Percentiles rank a stretch among this genome's conserved stretches.
Evolutionary conservation across 2,329 filamentous ascomycete genomes (phyloP).

Genomic region (Alternaria sp.): DNA sequence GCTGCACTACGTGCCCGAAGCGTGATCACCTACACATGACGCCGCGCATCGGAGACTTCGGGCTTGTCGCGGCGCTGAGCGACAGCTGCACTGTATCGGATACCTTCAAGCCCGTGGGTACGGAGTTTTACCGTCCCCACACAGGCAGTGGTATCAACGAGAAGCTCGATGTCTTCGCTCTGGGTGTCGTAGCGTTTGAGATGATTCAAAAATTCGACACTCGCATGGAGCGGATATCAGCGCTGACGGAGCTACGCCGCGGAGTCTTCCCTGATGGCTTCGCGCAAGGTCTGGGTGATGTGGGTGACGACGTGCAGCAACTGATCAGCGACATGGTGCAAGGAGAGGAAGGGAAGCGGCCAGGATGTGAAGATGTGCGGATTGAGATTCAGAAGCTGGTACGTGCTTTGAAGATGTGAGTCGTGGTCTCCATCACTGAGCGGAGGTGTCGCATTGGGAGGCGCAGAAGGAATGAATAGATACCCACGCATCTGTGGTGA

Average conservation of each 20-base stretch:
- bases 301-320: constrained; percentile 27
- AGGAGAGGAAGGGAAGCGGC: constrained; percentile 35
- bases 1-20: constrained; percentile 54
- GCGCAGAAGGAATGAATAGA: neutral
- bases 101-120: constrained; percentile 59
- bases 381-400: constrained; percentile 28
- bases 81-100: constrained; percentile 31
- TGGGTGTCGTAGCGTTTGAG: constrained; percentile 69
- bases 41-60: constrained; percentile 72
- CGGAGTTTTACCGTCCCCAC: constrained; percentile 66
- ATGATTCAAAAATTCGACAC: constrained; percentile 60
- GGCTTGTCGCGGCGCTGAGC: constrained; percentile 65
- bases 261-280: constrained; percentile 42
- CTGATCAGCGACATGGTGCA: constrained; percentile 43
- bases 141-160: constrained; percentile 47
- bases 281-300: constrained; percentile 22
- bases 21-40: constrained; percentile 54
- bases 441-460: neutral
- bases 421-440: neutral
- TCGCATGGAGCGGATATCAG: constrained; percentile 49
- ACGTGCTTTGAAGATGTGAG: constrained; percentile 16
- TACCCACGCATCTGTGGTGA: neutral
- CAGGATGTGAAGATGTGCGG: constrained; percentile 40
- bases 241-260: constrained; percentile 41
- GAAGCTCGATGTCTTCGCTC: constrained; percentile 66